Evolutionary conservation across 2,329 filamentous ascomycete species (phyloP), one percentile per base, ranked within the genome.

Genomic region (Stachybotrys chlorohalonatus): DNA sequence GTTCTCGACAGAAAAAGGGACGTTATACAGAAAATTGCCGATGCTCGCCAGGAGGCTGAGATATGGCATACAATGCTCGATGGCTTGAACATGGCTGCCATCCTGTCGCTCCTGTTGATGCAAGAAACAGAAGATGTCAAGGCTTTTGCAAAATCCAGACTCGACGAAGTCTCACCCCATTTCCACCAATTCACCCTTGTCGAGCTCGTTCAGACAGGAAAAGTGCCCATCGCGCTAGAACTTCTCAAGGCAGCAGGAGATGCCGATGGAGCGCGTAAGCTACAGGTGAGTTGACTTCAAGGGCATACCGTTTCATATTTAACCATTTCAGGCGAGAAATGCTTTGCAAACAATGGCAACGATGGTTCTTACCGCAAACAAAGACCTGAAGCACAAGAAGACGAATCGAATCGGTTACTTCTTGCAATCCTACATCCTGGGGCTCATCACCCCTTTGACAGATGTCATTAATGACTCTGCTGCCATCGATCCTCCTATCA

Each of bases 391-490:
- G 53, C 72, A 70, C 49, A 81, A 77, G 59, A 79, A 76, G 2
- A 68, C 67, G 2, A 83, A 86, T 56, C 71, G 82, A 1, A 76
- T 95, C 30, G 85, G 84, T 1, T 75, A 81, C 0, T 97, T 96
- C 66, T 81, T 97, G 47, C 86, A 95, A 58, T 81, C 83, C 32
- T 87, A 96, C 67, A 85, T 95, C 39, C 80, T 99, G 7, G 93
- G 91, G 6, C 84, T 97, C 53, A 91, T 96, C 70, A 85, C 90
- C 7, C 82, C 86, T 42, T 84, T 97, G 59, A 90, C 89, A 1
- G 85, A 92, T 53, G 74, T 81, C 9, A 85, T 96, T 56, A 94
- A 92, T 62, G 87, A 90, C 64, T 75, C 78, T 11, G 66, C 71
- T 39, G 74, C 75, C 46, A 72, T 77, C 17, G 77, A 79, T 55